Conservation (phyloP, 139 green algal species). For the Tetradesmus obliquus region DNA sequence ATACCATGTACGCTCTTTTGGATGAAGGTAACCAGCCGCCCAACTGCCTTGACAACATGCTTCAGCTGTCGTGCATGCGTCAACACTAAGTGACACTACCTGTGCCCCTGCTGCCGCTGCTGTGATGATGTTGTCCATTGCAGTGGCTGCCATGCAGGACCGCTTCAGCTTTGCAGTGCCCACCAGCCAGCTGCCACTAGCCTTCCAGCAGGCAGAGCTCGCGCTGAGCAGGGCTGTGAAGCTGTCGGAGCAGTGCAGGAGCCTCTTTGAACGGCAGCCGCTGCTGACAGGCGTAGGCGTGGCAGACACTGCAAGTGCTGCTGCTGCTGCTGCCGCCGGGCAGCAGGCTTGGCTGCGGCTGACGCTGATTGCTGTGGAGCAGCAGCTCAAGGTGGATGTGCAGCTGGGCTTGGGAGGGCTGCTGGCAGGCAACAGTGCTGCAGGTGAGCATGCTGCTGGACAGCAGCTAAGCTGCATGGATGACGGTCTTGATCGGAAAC, state of each 20-base stretch:
- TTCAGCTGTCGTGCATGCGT: not conserved
- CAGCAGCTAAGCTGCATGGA: too few species aligned
- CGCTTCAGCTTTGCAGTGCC: slow-evolving; percentile 18
- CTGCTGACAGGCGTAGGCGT: slow-evolving; percentile 17
- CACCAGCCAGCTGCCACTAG: slow-evolving; percentile 1
- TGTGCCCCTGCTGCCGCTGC: not conserved
- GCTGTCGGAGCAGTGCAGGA: slow-evolving; percentile 23
- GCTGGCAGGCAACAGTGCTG: slow-evolving; percentile 2
- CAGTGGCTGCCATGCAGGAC: slow-evolving; percentile 13
- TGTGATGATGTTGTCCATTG: not conserved
- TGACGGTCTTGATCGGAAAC: not conserved
- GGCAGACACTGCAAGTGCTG: too few species aligned
- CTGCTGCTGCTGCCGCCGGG: not conserved
- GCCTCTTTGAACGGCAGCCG: slow-evolving; percentile 9
- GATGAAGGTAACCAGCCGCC: too few species aligned
- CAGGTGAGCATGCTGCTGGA: not conserved
- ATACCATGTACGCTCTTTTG: not conserved
- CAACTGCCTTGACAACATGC: too few species aligned
- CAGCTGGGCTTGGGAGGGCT: slow-evolving; percentile 7
- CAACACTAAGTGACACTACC: not conserved
- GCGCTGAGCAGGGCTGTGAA: slow-evolving; percentile 2
- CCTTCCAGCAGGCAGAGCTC: slow-evolving; percentile 18
- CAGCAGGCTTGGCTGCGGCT: not conserved
- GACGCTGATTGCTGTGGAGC: slow-evolving; percentile 1
- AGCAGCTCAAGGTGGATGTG: slow-evolving; percentile 9